These are phyloP conservation scores for Pseudocercospora crystallina DNA, from an alignment of 2,329 filamentous ascomycete genomes.

Conservation along the genomic window DNA sequence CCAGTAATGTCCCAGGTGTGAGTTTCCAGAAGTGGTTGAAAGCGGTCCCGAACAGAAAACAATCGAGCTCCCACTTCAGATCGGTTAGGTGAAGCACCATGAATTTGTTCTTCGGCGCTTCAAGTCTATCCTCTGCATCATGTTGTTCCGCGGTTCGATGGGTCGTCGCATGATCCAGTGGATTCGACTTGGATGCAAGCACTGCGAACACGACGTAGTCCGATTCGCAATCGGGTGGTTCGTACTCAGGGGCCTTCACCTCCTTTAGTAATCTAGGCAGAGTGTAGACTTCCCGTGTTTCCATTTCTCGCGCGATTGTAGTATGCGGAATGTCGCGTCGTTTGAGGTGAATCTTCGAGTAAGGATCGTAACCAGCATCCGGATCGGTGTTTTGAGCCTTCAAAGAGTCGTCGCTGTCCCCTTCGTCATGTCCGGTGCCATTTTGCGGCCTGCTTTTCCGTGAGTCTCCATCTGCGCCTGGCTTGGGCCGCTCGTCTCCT, in stretches of 20 bases:
- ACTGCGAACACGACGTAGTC: slow-evolving; percentile 90
- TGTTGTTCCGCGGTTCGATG: slow-evolving; percentile 47
- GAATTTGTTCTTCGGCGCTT: slow-evolving; percentile 69
- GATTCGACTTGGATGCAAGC: slow-evolving; percentile 83
- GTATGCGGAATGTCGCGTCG: slow-evolving; percentile 80
- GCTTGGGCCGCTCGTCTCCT: background rate
- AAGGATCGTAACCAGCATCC: slow-evolving; percentile 71
- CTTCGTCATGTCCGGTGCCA: slow-evolving; percentile 19
- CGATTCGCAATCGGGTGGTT: slow-evolving; percentile 75
- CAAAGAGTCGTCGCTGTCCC: slow-evolving; percentile 19
- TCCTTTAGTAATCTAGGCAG: slow-evolving; percentile 78
- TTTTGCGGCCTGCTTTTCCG: background rate
- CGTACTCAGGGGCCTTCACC: slow-evolving; percentile 80
- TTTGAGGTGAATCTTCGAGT: slow-evolving; percentile 80
- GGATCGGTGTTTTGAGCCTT: slow-evolving; percentile 16
- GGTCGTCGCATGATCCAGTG: slow-evolving; percentile 59
- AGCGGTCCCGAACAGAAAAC: slow-evolving; percentile 87
- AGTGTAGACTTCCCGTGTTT: slow-evolving; percentile 72
- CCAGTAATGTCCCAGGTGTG: slow-evolving; percentile 85
- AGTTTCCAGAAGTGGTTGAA: slow-evolving; percentile 94
- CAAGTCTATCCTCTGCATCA: slow-evolving; percentile 48
- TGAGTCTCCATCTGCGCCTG: slow-evolving; percentile 8
- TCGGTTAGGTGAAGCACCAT: slow-evolving; percentile 90
- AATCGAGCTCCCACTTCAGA: slow-evolving; percentile 83
- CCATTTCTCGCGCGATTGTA: slow-evolving; percentile 73